These are phyloP conservation scores for Phytophthora citricola DNA, from an alignment of 352 stramenopile species.

Conservation along the genomic window DNA sequence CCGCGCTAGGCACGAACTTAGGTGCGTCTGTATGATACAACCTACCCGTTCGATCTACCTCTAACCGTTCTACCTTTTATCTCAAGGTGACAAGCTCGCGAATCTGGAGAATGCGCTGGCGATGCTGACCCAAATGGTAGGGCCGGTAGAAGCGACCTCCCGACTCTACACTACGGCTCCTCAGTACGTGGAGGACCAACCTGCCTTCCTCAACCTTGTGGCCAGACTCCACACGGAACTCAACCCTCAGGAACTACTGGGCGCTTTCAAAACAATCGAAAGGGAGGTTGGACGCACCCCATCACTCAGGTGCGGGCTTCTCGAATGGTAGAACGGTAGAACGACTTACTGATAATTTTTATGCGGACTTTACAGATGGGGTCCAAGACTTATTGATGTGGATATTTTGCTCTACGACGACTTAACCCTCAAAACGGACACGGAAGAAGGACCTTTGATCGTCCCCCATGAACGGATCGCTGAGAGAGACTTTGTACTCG, in stretches of 20 bases:
- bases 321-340: constrained; percentile 1
- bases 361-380: constrained; percentile 69
- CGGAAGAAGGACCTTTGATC: constrained; percentile 76
- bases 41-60: neutral
- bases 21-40: constrained; percentile 37
- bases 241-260: constrained; percentile 77
- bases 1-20: constrained; percentile 80
- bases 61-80: neutral
- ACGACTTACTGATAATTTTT: constrained; percentile 7
- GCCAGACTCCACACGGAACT: constrained; percentile 88
- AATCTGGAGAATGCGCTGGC: constrained; percentile 73
- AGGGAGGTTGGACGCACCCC: constrained; percentile 84
- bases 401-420: constrained; percentile 96
- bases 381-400: constrained; percentile 94
- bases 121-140: constrained; percentile 52
- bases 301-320: constrained; percentile 50
- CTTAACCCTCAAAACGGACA: constrained; percentile 71
- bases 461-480: constrained; percentile 95
- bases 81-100: constrained; percentile 65
- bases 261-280: constrained; percentile 91
- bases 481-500: constrained; percentile 98
- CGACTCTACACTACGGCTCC: constrained; percentile 93
- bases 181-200: constrained; percentile 96
- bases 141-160: constrained; percentile 82
- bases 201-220: constrained; percentile 95